Evolutionary conservation across 139 green algal genomes (phyloP).

Genomic region (Asterochloris erici): DNA sequence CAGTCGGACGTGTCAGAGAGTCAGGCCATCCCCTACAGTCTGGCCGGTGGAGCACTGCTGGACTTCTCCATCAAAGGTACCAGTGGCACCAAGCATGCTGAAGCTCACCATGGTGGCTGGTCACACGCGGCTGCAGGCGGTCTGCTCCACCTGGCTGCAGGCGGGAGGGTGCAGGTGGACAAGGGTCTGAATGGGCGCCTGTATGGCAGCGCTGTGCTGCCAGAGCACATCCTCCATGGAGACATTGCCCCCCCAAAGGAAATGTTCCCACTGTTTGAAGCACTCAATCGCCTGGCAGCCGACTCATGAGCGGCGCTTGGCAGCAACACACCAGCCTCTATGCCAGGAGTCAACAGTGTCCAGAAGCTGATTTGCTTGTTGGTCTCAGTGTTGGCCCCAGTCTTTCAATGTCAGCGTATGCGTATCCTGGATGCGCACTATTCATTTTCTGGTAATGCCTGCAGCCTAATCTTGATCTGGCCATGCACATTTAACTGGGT

Average conservation of each 20-base stretch:
- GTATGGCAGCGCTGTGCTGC: conserved; percentile 21
- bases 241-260: conserved; percentile 24
- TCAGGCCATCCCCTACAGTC: conserved; percentile 17
- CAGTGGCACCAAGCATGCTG: no score
- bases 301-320: neutral
- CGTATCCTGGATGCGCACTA: neutral
- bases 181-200: conserved; percentile 20
- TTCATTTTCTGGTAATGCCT: neutral
- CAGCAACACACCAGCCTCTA: no score
- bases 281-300: neutral
- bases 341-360: no score
- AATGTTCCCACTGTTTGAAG: conserved; percentile 31
- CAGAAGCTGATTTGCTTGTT: no score
- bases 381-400: no score
- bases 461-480: neutral
- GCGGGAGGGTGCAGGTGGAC: conserved; percentile 21
- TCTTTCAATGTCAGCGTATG: neutral
- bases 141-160: conserved; percentile 5
- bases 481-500: conserved; percentile 1
- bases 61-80: conserved; percentile 23
- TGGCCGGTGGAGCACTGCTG: conserved; percentile 13
- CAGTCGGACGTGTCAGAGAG: conserved; percentile 7
- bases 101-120: neutral
- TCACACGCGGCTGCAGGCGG: neutral
- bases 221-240: conserved; percentile 34